Evolutionary conservation across 331 rosid species (phyloP).

Genomic region (Stylosanthes scabra): DNA sequence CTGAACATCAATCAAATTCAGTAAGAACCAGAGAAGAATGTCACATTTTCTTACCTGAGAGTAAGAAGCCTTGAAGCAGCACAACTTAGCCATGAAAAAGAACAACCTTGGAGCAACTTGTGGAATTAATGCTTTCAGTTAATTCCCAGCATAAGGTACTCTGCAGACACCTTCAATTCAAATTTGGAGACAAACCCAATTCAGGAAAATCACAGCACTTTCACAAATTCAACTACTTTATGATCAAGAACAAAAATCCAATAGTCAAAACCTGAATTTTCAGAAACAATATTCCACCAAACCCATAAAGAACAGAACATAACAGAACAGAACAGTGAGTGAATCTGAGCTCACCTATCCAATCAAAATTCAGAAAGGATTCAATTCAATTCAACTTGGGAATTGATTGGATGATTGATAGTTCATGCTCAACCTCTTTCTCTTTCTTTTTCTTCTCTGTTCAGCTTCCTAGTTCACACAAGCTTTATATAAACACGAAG

Average conservation of each 20-base stretch:
- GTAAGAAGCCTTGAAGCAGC: constrained; percentile 74
- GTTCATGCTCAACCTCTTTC: constrained; percentile 38
- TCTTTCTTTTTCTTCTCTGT: constrained; percentile 35
- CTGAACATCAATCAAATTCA: constrained; percentile 29
- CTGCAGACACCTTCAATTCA: constrained; percentile 45
- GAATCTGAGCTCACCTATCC: constrained; percentile 51
- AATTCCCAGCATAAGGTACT: constrained; percentile 56
- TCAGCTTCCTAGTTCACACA: constrained; percentile 34
- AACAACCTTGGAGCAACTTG: constrained; percentile 18
- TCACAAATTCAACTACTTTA: constrained; percentile 51
- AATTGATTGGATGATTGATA: constrained; percentile 27
- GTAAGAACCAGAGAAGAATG: neutral
- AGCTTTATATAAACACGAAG: constrained; percentile 31
- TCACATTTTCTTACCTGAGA: constrained; percentile 62
- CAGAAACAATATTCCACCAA: constrained; percentile 47
- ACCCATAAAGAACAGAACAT: constrained; percentile 33
- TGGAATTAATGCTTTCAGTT: constrained; percentile 39
- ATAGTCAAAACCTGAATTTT: constrained; percentile 33
- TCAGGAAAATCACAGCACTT: constrained; percentile 33
- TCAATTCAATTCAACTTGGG: constrained; percentile 28
- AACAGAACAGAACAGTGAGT: constrained; percentile 28
- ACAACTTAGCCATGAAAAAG: constrained; percentile 66
- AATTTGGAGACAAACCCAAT: constrained; percentile 55
- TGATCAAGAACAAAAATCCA: constrained; percentile 42
- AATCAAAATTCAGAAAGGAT: constrained; percentile 48